Base-by-base conservation (phyloP, 169 alveolate genomes). In the Eimeria necatrix region DNA sequence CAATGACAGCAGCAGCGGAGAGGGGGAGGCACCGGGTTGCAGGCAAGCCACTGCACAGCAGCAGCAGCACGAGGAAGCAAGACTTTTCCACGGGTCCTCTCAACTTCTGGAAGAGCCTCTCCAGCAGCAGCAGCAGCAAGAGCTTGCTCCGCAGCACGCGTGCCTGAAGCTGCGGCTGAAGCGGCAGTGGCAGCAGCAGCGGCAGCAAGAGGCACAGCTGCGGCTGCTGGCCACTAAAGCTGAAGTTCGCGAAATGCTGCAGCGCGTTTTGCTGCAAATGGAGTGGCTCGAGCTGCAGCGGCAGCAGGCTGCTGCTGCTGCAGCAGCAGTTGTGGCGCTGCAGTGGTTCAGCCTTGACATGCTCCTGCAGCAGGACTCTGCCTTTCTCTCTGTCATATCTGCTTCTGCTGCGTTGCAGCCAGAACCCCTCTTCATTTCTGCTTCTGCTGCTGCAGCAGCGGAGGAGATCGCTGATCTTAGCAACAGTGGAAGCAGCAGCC, bases 261-360 rank as follows among this genome's bases (percentile, higher is more conserved):
- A 26, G 83, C 83, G 83, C 16, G 2, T 12, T 22, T 48, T 71
- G 83, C 83, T 71, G 83, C 83, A 71, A 48, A n/a, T 26, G 49
- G 83, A 26, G 18, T 71, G 83, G 83, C 83, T 71, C 4, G 49
- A 16, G 48, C 7, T 24, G 83, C 83, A 26, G 83, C 83, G 24
- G 83, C 83, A 71, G 83, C 83, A 71, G 83, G 16, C 18, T 12
- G 10, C 18, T 12, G 24, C 18, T 20, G 51, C 18, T 3, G 51
- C 18, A 48, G 83, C 83, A 71, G 83, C 83, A 71, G 83, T 71
- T 22, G 83, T 71, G 10, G 52, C 83, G 83, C 83, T 71, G 83
- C 83, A 71, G 83, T 71, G 83, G 83, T 32, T 71, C 24, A 10
- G 49, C 51, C 12, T 71, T n/a, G 83, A 71, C 7, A 4, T 22